Percentiles rank a stretch among this genome's conserved stretches.
Conservation (phyloP, 208 protist genomes). For the Leishmania amazonensis region DNA sequence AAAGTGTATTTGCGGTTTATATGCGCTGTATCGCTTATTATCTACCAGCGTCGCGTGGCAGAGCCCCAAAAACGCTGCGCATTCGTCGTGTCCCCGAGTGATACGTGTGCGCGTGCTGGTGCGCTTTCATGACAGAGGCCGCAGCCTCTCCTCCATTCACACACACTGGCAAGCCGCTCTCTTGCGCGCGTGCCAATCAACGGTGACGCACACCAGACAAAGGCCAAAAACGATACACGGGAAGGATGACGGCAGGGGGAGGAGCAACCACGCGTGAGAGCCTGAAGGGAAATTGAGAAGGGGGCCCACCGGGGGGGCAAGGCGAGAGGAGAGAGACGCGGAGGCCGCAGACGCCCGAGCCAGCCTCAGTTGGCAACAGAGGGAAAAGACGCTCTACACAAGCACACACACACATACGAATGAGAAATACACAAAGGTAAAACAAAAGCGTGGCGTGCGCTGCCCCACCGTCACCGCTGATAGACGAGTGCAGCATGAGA, state of each 20-base stretch:
- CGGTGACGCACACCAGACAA: not conserved
- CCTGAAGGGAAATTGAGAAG: conserved; percentile 9
- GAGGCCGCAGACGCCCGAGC: not conserved
- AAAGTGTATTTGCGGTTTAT: not conserved
- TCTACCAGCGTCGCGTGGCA: not conserved
- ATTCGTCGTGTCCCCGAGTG: not conserved
- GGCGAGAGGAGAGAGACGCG: not conserved
- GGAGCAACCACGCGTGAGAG: not conserved
- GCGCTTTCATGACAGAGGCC: not conserved
- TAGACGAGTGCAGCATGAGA: not conserved
- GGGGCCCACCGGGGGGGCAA: not conserved
- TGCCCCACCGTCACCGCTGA: not conserved
- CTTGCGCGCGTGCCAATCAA: not conserved
- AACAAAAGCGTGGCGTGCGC: not conserved
- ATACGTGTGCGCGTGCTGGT: not conserved
- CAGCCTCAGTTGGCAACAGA: not conserved
- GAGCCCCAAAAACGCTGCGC: not conserved
- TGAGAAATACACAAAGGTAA: not conserved
- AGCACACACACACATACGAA: conserved; percentile 4
- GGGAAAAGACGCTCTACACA: not conserved
- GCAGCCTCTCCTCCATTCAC: not conserved
- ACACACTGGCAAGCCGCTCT: not conserved
- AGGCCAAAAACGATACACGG: not conserved
- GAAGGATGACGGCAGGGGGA: not conserved
- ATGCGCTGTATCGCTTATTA: not conserved